Evolutionary conservation across 768 basidiomycete species (phyloP).

Genomic region (Tulasnella calospora): DNA sequence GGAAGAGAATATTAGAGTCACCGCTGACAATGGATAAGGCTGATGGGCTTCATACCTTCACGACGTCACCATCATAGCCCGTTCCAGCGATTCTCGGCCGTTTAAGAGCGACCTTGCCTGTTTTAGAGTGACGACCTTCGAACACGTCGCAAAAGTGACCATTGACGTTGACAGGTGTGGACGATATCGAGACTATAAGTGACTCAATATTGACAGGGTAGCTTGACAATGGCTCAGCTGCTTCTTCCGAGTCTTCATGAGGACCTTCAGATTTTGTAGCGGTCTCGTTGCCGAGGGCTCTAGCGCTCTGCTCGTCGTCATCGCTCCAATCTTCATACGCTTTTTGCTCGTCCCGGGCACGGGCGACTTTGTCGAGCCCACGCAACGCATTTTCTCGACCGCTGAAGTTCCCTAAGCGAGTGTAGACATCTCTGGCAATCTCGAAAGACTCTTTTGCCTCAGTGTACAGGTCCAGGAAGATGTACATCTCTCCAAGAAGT

Average conservation of each 20-base stretch:
- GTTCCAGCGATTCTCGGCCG: neutral
- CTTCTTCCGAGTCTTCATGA: neutral
- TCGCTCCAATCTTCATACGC: neutral
- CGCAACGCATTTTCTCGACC: neutral
- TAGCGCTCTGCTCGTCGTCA: neutral
- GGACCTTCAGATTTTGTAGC: too few relatives aligned
- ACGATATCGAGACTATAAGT: neutral
- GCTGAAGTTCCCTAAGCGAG: neutral
- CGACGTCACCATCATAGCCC: neutral
- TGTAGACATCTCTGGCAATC: neutral
- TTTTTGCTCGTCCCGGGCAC: neutral
- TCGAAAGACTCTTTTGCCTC: neutral
- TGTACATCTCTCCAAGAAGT: neutral
- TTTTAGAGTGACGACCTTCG: neutral
- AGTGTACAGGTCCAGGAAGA: neutral
- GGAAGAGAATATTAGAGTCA: neutral
- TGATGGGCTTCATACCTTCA: neutral
- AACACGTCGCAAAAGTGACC: neutral
- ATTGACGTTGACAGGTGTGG: neutral
- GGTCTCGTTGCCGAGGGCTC: neutral
- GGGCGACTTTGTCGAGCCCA: neutral
- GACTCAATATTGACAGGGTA: neutral
- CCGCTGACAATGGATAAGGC: neutral
- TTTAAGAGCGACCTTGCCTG: neutral
- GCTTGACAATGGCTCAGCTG: neutral